Evolutionary conservation across 257 asterid species (phyloP).

Genomic region (Agastache rugosa): DNA sequence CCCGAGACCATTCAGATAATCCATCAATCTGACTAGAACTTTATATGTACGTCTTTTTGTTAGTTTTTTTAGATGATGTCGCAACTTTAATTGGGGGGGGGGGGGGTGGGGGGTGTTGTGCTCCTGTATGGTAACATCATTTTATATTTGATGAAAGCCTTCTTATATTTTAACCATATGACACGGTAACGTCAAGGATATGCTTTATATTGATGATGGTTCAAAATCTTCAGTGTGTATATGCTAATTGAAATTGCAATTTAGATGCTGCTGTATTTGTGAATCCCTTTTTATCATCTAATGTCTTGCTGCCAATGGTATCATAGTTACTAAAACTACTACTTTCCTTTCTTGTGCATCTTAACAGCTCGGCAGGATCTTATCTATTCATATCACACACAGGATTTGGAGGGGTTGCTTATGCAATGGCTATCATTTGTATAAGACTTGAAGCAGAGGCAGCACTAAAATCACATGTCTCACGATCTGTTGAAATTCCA

Average conservation of each 20-base stretch:
- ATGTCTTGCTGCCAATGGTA: slow-evolving; percentile 6
- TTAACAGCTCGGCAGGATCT: slow-evolving; percentile 83
- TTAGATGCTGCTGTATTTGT: background rate
- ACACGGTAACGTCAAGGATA: slow-evolving; percentile 5
- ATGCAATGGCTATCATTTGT: slow-evolving; percentile 96
- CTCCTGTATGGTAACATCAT: background rate
- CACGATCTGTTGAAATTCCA: slow-evolving; percentile 46
- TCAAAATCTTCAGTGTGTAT: slow-evolving; percentile 16
- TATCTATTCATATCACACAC: slow-evolving; percentile 98
- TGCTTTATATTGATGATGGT: slow-evolving; percentile 4
- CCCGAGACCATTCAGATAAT: background rate
- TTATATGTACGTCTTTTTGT: slow-evolving; percentile 17
- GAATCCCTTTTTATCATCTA: slow-evolving; percentile 28
- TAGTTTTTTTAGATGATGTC: slow-evolving; percentile 30
- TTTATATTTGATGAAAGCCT: background rate
- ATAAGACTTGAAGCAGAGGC: slow-evolving; percentile 78
- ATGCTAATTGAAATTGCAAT: slow-evolving; percentile 28
- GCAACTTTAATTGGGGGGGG: background rate
- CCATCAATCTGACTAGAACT: background rate
- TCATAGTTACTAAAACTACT: slow-evolving; percentile 40
- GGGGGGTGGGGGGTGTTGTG: background rate
- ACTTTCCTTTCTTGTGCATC: slow-evolving; percentile 33
- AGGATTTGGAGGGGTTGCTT: slow-evolving; percentile 97
- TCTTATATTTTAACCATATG: slow-evolving; percentile 18
- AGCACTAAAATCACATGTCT: slow-evolving; percentile 44